Evolutionary conservation across 306 rosid species (phyloP).

Genomic region (Lablab purpureus): DNA sequence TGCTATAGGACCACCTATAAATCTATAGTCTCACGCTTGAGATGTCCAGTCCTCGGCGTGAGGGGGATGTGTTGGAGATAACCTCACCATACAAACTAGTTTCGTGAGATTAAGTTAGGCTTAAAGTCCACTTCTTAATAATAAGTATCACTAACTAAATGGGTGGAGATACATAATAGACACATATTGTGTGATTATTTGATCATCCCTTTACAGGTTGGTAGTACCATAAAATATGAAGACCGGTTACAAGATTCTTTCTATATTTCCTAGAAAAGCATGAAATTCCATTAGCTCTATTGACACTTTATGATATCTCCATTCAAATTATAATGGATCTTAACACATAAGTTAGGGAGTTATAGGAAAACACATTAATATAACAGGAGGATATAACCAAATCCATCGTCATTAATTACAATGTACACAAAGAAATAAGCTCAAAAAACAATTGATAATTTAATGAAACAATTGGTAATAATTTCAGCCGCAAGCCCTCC

Average conservation of each 20-base stretch:
- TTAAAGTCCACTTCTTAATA: too few relatives aligned
- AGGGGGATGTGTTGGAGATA: too few relatives aligned
- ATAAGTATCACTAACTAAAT: background rate
- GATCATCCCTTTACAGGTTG: background rate
- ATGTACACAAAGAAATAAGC: background rate
- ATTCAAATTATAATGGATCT: background rate
- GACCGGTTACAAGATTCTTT: background rate
- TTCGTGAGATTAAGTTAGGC: too few relatives aligned
- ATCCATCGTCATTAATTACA: background rate
- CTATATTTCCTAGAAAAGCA: background rate
- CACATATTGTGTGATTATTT: background rate
- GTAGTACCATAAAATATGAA: background rate
- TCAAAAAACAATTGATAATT: constrained; percentile 1
- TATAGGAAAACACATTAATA: background rate
- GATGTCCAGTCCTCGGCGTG: too few relatives aligned
- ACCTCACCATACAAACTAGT: too few relatives aligned
- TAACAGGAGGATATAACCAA: background rate
- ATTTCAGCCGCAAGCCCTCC: background rate
- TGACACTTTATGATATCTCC: background rate
- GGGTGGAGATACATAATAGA: background rate
- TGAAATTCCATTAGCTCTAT: background rate
- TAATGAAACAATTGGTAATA: background rate
- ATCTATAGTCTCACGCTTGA: too few relatives aligned
- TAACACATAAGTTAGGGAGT: background rate
- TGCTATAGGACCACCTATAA: too few relatives aligned